Evolutionary conservation across 495 filamentous ascomycete genomes (phyloP).

Genomic region (Sporormia fimetaria): DNA sequence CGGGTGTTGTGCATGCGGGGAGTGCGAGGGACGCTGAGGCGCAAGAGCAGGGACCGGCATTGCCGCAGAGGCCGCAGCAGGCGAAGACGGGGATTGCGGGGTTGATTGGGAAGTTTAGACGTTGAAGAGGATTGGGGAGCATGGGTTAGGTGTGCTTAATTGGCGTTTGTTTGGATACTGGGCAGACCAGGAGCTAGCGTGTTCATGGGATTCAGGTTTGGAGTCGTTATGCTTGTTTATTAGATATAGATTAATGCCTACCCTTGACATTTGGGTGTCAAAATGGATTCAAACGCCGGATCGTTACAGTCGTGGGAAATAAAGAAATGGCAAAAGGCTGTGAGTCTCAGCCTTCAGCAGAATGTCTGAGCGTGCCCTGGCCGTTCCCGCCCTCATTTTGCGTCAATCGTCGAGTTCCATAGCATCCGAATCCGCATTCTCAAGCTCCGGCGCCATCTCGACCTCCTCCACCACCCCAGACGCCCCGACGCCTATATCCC

Average conservation of each 20-base stretch:
- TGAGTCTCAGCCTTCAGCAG: too few relatives aligned
- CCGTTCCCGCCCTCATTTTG: too few relatives aligned
- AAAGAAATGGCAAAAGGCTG: too few relatives aligned
- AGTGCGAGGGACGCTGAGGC: constrained; percentile 7
- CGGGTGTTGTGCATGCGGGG: constrained; percentile 5
- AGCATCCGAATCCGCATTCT: constrained; percentile 46
- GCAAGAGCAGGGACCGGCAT: constrained; percentile 4
- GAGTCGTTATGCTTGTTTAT: constrained; percentile 1
- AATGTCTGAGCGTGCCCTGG: too few relatives aligned
- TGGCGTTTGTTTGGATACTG: background rate
- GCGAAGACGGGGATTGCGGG: constrained; percentile 16
- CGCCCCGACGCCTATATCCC: too few relatives aligned
- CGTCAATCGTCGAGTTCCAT: constrained; percentile 60
- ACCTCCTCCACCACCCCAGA: constrained; percentile 18
- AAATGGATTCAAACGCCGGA: too few relatives aligned
- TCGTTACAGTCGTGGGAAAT: too few relatives aligned
- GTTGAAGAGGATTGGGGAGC: background rate
- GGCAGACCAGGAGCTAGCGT: background rate
- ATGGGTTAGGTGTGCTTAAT: background rate
- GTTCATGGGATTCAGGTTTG: background rate
- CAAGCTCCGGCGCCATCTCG: constrained; percentile 6
- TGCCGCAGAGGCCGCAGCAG: constrained; percentile 18
- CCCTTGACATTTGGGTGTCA: too few relatives aligned
- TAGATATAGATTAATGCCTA: too few relatives aligned
- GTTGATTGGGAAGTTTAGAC: constrained; percentile 12